Evolutionary conservation across 2,329 filamentous ascomycete species (phyloP), one percentile per base, ranked within the genome.

Genomic region (Penicillium sp.): DNA sequence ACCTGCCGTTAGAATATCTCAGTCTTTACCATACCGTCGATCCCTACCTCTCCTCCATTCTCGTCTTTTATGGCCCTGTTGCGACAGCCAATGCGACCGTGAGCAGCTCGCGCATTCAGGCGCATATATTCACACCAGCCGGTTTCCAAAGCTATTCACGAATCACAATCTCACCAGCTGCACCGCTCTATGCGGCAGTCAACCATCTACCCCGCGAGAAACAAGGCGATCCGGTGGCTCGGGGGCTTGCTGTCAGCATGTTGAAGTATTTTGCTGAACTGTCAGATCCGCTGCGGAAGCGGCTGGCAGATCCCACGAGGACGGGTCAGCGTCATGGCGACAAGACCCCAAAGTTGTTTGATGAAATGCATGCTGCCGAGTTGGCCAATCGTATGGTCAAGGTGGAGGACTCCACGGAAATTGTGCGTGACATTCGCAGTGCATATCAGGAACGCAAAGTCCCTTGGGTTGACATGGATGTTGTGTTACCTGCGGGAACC

Each of bases 201-300:
- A 89, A 91, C 75, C 88, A 93, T 76, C 85, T 99, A 47, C 93
- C 95, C 45, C 90, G 93, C 74, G 94, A 97, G 75, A 93, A 93
- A 78, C 95, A 98, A 81, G 94, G 94, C 72, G 94, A 98, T 76
- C 94, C 98, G 78, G 85, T 96, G 67, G 96, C 91, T 79, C 89
- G 95, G 50, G 95, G 90, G 19, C 85, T 99, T 59, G 95, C 94
- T 53, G 96, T 98, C 78, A 93, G 92, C 60, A 84, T 99, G 68
- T 90, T 90, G 82, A 97, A 96, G 77, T 99, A 97, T 83, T 98
- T 97, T 75, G 86, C 87, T 64, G 94, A 98, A 79, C 84, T 99
- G 56, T 88, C 93, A 24, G 86, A 90, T 58, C 82, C 85, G 40
- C 89, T 93, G 73, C 96, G 92, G 82, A 84, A 83, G 70, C 85